Evolutionary conservation across 768 basidiomycete genomes (phyloP).

Genomic region (Gloeopeniophorella convolvens): DNA sequence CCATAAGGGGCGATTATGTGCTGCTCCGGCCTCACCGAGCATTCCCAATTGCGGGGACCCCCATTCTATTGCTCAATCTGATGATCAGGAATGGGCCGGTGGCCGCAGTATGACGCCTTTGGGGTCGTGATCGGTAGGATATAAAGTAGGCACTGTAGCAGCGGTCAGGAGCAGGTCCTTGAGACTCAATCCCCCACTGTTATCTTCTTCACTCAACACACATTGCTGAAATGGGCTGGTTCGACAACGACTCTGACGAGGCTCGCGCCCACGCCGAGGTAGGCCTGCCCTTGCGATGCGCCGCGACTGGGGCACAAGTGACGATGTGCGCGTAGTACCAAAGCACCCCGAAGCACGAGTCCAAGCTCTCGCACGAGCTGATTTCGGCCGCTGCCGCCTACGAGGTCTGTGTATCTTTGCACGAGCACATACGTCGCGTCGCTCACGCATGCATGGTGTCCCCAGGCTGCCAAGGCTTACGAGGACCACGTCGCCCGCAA

Average conservation of each 20-base stretch:
- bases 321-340: neutral
- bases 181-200: neutral
- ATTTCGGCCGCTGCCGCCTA: slow-evolving; percentile 62
- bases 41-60: too few relatives aligned
- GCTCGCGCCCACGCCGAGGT: neutral
- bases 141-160: neutral
- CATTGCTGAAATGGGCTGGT: slow-evolving; percentile 4
- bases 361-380: slow-evolving; percentile 56
- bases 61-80: neutral
- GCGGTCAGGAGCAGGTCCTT: neutral
- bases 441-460: neutral
- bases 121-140: neutral
- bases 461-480: slow-evolving; percentile 56
- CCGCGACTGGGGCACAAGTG: neutral
- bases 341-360: slow-evolving; percentile 36
- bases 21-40: too few relatives aligned
- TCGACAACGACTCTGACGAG: neutral
- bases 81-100: too few relatives aligned
- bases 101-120: neutral
- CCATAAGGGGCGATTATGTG: too few relatives aligned
- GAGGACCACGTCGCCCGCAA: slow-evolving; percentile 44
- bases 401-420: slow-evolving; percentile 47
- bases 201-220: neutral
- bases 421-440: too few relatives aligned
- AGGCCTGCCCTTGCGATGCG: neutral